Evolutionary conservation across 2,329 filamentous ascomycete genomes (phyloP).

Genomic region (Cladosporium sp.): DNA sequence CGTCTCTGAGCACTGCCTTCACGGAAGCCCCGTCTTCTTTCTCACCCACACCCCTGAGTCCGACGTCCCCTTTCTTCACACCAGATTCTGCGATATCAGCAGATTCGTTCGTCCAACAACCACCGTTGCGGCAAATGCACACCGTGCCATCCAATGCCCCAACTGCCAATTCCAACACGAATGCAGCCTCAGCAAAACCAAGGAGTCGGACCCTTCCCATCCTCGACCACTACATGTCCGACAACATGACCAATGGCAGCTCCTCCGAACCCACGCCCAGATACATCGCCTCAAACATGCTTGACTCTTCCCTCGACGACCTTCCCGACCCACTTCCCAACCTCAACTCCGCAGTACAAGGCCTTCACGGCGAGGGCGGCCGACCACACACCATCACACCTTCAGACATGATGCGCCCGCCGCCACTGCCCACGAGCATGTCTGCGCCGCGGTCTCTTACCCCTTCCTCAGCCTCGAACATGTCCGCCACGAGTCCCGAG

Average conservation of each 20-base stretch:
- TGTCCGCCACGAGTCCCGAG: conserved; percentile 73
- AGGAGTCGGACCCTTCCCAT: conserved; percentile 84
- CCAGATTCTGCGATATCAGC: conserved; percentile 65
- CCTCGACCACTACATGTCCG: conserved; percentile 53
- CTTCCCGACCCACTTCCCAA: conserved; percentile 31
- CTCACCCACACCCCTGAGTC: conserved; percentile 67
- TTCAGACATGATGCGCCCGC: conserved; percentile 44
- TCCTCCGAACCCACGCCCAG: conserved; percentile 56
- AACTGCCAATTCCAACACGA: not conserved
- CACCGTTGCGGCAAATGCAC: conserved; percentile 29
- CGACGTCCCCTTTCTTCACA: conserved; percentile 71
- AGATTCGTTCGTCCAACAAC: conserved; percentile 58
- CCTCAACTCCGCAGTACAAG: conserved; percentile 40
- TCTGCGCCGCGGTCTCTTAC: conserved; percentile 11
- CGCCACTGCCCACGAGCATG: conserved; percentile 36
- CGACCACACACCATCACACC: conserved; percentile 25
- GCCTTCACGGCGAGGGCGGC: conserved; percentile 22
- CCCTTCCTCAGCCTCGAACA: conserved; percentile 28
- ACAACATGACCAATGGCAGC: conserved; percentile 39
- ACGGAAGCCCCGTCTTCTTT: conserved; percentile 65
- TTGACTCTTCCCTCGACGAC: conserved; percentile 34
- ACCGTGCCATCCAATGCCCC: conserved; percentile 39
- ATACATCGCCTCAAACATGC: conserved; percentile 40
- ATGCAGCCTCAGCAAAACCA: conserved; percentile 28
- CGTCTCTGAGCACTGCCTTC: conserved; percentile 64